These are phyloP conservation scores for Leccinum pachyderme DNA, from an alignment of 1,284 basidiomycete genomes.

Conservation along the genomic window DNA sequence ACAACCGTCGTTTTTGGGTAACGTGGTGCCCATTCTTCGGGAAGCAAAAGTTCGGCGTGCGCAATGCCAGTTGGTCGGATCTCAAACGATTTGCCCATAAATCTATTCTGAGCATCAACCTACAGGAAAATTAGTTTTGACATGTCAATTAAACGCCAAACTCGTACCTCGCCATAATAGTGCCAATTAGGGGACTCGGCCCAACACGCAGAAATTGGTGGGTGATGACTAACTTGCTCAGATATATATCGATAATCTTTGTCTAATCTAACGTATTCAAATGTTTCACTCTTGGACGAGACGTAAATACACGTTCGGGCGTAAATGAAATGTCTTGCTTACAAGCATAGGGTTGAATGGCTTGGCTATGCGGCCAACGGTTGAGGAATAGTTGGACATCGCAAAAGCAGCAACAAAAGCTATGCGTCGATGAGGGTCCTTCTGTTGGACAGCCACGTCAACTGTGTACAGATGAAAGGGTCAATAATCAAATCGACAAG, in stretches of 20 bases:
- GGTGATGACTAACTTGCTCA: slow-evolving; percentile 96
- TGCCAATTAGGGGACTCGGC: slow-evolving; percentile 88
- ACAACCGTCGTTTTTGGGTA: slow-evolving; percentile 54
- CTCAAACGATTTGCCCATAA: slow-evolving; percentile 96
- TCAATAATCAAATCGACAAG: background rate
- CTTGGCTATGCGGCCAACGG: slow-evolving; percentile 93
- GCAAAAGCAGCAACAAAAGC: slow-evolving; percentile 97
- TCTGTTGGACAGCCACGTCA: slow-evolving; percentile 78
- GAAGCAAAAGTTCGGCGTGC: slow-evolving; percentile 83
- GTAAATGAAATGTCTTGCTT: slow-evolving; percentile 5
- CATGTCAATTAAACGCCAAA: background rate
- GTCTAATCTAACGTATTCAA: slow-evolving; percentile 89
- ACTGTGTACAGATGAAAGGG: slow-evolving; percentile 44
- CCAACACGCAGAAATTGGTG: slow-evolving; percentile 97
- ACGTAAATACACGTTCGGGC: slow-evolving; percentile 1
- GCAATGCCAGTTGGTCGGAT: slow-evolving; percentile 94
- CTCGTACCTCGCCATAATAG: slow-evolving; percentile 83
- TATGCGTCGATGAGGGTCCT: slow-evolving; percentile 79
- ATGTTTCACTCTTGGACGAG: slow-evolving; percentile 70
- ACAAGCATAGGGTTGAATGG: slow-evolving; percentile 93
- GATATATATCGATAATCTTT: slow-evolving; percentile 91
- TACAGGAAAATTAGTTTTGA: slow-evolving; percentile 26
- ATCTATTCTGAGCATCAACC: slow-evolving; percentile 92
- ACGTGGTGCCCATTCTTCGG: slow-evolving; percentile 56
- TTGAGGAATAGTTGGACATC: slow-evolving; percentile 97